A percentile compares a stretch with the other conserved stretches of the same genome.
Conservation (phyloP, 1,284 basidiomycete species). For the Marasmius sp. region DNA sequence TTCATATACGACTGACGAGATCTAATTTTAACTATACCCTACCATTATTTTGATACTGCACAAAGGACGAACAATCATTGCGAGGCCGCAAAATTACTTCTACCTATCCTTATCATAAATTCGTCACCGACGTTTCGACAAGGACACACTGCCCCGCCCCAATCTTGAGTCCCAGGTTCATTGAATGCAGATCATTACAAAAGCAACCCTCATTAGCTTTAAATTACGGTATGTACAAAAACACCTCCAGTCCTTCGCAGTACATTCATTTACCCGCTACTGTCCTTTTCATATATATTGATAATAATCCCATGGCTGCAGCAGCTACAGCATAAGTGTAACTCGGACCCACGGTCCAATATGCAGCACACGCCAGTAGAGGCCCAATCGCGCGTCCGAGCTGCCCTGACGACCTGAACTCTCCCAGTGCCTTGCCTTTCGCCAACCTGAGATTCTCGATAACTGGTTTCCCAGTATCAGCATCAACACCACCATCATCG, state of each 20-base stretch:
- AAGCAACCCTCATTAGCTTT: slow-evolving; percentile 3
- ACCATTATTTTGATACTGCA: not conserved
- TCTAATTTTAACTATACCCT: slow-evolving; percentile 10
- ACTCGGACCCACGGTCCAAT: slow-evolving; percentile 85
- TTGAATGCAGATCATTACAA: not conserved
- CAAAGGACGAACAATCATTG: not conserved
- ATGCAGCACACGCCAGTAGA: slow-evolving; percentile 79
- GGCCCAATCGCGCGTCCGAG: slow-evolving; percentile 89
- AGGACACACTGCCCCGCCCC: not conserved
- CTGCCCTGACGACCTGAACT: slow-evolving; percentile 86
- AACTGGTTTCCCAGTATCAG: slow-evolving; percentile 52
- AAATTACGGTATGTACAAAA: not conserved
- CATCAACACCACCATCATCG: slow-evolving; percentile 63
- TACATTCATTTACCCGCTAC: slow-evolving; percentile 25
- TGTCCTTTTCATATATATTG: slow-evolving; percentile 50
- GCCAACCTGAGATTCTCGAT: slow-evolving; percentile 65
- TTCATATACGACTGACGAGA: slow-evolving; percentile 15
- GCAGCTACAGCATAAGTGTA: slow-evolving; percentile 71
- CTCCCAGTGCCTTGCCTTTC: slow-evolving; percentile 83
- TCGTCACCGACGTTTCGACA: not conserved
- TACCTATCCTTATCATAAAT: slow-evolving; percentile 2
- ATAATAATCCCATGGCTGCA: slow-evolving; percentile 60
- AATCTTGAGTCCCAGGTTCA: not conserved
- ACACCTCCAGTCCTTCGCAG: not conserved
- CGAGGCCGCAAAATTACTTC: not conserved